Evolutionary conservation across 2,329 filamentous ascomycete genomes (phyloP), one percentile per base, ranked within the genome.

Genomic region (Penicillium sp.): DNA sequence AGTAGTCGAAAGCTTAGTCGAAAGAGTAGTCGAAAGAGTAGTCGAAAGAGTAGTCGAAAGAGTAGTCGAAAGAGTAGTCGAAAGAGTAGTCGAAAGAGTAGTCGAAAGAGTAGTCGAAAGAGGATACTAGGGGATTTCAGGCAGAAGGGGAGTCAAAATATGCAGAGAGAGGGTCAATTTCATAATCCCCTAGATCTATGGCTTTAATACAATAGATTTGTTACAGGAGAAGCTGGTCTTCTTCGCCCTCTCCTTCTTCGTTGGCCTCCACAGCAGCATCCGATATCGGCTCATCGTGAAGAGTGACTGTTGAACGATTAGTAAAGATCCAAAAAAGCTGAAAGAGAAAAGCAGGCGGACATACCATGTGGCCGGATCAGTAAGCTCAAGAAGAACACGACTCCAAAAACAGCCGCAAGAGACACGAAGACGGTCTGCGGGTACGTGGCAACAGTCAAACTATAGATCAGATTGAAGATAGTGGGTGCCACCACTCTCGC

Each of bases 391-490:
- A 88, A 54, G 34, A 94, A 83, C 0, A 88, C 88, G 8, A 88
- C 25, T 1, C 78, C 84, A 72, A 96, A 96, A 0, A 90, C 80
- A 7, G 78, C 76, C 0, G 84, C 80, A 47, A 98, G 76, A 52
- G 90, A 85, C 8, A 96, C 85, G 73, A 97, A 97, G 0, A 96
- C 88, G 0, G 91, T 87, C 75, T 95, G 91, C 0, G 91, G 87
- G 65, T 90, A 94, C 1, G 78, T 86, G 20, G 84, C 86, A 1
- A 97, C 91, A 0, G 95, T 98, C 2, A 84, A 80, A 14, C 89
- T 90, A 73, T 96, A 99, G 10, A 98, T 86, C 5, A 90, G 85
- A 70, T 95, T 96, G 76, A 97, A 96, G 1, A 94, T 71, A 0
- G 91, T 84, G 0, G 95, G 95, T 0, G 90, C 88, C 12, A 96